phyloP scores from a whole-genome alignment of 1,139 yeast genomes.

The Zygosaccharomyces sapae region DNA sequence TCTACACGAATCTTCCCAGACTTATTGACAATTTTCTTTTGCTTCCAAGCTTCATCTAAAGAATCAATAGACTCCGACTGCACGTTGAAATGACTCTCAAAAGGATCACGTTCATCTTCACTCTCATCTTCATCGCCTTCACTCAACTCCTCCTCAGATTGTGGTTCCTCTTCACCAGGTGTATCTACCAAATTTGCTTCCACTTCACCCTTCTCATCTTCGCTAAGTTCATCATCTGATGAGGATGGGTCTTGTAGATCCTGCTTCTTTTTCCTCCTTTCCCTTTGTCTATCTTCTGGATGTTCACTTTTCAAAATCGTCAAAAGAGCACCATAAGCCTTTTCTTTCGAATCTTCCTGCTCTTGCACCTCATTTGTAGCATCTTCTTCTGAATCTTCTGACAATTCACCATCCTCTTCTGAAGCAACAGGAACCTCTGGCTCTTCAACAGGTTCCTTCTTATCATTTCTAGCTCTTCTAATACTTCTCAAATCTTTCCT shows the following conservation, averaged over 20 bases:
- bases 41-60: constrained; percentile 25
- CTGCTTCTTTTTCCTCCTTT: constrained; percentile 23
- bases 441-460: constrained; percentile 10
- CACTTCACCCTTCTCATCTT: constrained; percentile 36
- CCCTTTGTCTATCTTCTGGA: constrained; percentile 30
- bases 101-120: constrained; percentile 53
- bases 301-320: constrained; percentile 61
- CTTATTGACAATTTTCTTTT: constrained; percentile 20
- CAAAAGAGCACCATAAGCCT: constrained; percentile 72
- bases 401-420: constrained; percentile 11
- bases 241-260: constrained; percentile 18
- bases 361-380: constrained; percentile 19
- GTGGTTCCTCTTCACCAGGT: constrained; percentile 34
- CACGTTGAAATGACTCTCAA: constrained; percentile 67
- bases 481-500: constrained; percentile 56
- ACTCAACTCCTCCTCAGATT: constrained; percentile 35
- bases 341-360: constrained; percentile 37
- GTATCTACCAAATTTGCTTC: constrained; percentile 37
- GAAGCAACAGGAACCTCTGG: constrained; percentile 16
- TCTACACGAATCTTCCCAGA: constrained; percentile 20
- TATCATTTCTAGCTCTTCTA: constrained; percentile 43
- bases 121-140: constrained; percentile 36
- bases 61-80: constrained; percentile 46
- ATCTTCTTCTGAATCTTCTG: constrained; percentile 7
- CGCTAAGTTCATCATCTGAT: constrained; percentile 13